Evolutionary conservation across 116 monocot species (phyloP).

Genomic region (Cymodocea nodosa): DNA sequence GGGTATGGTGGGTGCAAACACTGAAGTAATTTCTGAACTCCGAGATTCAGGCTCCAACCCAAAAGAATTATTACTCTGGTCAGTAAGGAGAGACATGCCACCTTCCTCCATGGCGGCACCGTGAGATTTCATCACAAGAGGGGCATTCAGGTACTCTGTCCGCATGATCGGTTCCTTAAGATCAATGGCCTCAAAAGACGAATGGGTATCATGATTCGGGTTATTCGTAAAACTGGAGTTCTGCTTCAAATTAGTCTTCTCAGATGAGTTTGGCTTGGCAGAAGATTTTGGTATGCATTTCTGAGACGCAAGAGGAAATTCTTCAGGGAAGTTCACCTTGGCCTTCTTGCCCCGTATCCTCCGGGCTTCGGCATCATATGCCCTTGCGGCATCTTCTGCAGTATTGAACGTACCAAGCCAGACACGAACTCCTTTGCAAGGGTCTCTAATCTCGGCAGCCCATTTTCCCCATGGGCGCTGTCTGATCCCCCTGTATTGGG

Average conservation of each 20-base stretch:
- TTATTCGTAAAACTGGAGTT: slow-evolving; percentile 6
- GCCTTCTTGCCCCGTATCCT: slow-evolving; percentile 62
- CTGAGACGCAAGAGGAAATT: not conserved
- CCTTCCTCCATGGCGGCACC: not conserved
- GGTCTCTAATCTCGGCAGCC: slow-evolving; percentile 70
- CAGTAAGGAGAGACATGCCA: slow-evolving; percentile 15
- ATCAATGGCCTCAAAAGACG: slow-evolving; percentile 10
- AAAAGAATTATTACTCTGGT: slow-evolving; percentile 36
- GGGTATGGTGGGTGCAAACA: slow-evolving; percentile 7
- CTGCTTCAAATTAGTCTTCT: slow-evolving; percentile 1
- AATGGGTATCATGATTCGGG: slow-evolving; percentile 9
- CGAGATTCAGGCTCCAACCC: slow-evolving; percentile 21
- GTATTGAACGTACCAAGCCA: slow-evolving; percentile 62
- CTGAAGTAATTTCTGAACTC: slow-evolving; percentile 32
- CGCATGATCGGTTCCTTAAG: slow-evolving; percentile 18
- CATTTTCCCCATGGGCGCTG: slow-evolving; percentile 71
- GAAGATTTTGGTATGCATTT: slow-evolving; percentile 1
- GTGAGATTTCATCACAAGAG: slow-evolving; percentile 4
- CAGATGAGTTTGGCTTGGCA: slow-evolving; percentile 1
- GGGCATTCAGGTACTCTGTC: slow-evolving; percentile 3
- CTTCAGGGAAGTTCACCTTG: slow-evolving; percentile 62
- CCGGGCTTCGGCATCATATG: slow-evolving; percentile 60
- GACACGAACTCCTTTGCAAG: slow-evolving; percentile 58
- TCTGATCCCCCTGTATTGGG: slow-evolving; percentile 51
- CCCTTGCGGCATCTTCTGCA: slow-evolving; percentile 63